Evolutionary conservation across 1,284 basidiomycete species (phyloP), one percentile per base, ranked within the genome.

Genomic region (Malassezia pachydermatis): DNA sequence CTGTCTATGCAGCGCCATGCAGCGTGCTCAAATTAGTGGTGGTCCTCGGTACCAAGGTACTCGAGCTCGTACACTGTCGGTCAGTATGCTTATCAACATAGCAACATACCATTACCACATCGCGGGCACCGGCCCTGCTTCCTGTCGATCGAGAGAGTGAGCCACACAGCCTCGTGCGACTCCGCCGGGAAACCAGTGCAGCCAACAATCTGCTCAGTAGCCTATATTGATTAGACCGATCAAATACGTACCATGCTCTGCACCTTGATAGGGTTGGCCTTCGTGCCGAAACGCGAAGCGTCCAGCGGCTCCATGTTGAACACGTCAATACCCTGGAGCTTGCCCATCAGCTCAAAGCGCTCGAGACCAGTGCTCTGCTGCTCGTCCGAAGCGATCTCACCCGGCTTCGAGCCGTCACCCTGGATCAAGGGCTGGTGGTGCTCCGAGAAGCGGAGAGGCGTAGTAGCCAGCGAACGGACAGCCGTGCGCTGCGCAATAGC

Each of bases 291-390:
- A 67, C 86, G 81, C 75, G 81, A 84, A 57, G 88, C 77, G 71
- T 88, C 82, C 57, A 96, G 79, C 38, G 89, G 86, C 59, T 81
- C 79, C 73, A 84, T 79, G 75, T 95, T 89, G 77, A 96, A 98
- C 48, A 90, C 82, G 38, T 88, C 83, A 44, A 88, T 76, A 50
- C 89, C 90, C 75, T 89, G 81, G 68, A 89, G 77, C 62, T 86
- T 83, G 68, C 86, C 87, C 53, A 95, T 76, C 43, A 94, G 77
- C 76, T 98, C 87, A 72, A 90, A 82, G 75, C 92, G 86, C 76
- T 95, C 90, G 54, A 95, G 78, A 82, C 92, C 90, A 60, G 92
- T 98, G 24, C 90, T 81, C 76, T 98, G 92, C 63, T 86, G 78
- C 69, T 84, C 78, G 75, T 88, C 84, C 55, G 84, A 85, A 51